Base-by-base conservation (phyloP, 441 rosid genomes). In the Pelargonium cotyledonis region DNA sequence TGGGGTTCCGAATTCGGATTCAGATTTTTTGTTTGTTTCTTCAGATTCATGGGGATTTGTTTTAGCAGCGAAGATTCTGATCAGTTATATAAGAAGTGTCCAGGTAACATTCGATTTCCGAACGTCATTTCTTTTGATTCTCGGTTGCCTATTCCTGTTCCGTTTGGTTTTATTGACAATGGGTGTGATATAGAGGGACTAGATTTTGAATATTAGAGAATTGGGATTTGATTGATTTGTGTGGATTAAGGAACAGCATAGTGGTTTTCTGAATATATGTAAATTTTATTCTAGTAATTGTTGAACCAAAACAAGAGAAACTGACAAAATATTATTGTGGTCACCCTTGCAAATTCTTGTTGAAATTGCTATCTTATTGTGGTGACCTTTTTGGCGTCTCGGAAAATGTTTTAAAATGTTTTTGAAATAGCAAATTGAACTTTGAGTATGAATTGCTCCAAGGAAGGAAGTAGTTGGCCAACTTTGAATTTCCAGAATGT, bases 31-130 rank as follows among this genome's bases (percentile, higher is more conserved):
- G n/a, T n/a, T 26, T 26, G 29, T 29, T 29, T 29, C 5, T 29
- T 29, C 46, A 69, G 68, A 80, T 80, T 87, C 75, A 90, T 90
- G 98, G 98, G 97, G 87, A 79, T 80, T 77, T 93, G 97, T 76
- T 90, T 83, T 49, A 89, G 97, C 69, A 69, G 74, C 74, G 92
- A 86, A 72, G 76, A 78, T 11, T 67, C 26, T 1, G 80, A 40
- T 21, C 79, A 69, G 40, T 71, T 73, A 23, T 67, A 72, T n/a
- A 69, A 65, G 63, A 75, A 68, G n/a, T 12, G 60, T 47, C 75
- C 73, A 69, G 87, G 87, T 84, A 65, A 4, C 47, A 4, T 5
- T 38, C 35, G 35, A 29, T 29, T 29, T 29, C 5, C 35, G 35
- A 16, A 9, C 55, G 5, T 38, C 18, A 2, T 43, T 43, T 18